These are phyloP conservation scores for Houttuynia cordata DNA, from an alignment of 164 flowering plant genomes.

Conservation along the genomic window DNA sequence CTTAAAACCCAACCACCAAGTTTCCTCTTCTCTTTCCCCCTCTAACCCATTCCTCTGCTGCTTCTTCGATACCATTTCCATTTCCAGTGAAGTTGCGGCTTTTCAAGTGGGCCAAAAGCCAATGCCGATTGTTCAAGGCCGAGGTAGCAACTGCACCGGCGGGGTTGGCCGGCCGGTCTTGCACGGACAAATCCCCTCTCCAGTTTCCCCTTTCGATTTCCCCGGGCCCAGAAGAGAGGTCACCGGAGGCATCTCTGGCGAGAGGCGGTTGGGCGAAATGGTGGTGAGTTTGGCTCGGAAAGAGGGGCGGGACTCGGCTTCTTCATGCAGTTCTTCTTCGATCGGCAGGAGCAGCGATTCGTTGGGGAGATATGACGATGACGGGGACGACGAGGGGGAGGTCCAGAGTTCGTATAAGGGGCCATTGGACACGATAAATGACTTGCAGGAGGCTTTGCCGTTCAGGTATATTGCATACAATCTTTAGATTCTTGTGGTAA, in stretches of 20 bases:
- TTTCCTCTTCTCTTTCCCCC: too few species aligned
- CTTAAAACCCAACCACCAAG: too few species aligned
- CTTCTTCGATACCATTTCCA: too few species aligned
- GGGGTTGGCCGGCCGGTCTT: neutral
- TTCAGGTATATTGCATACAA: conserved; percentile 38
- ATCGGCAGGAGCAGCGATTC: conserved; percentile 43
- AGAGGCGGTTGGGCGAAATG: neutral
- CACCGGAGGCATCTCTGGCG: neutral
- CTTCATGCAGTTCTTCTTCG: conserved; percentile 40
- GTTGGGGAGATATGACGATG: conserved; percentile 5
- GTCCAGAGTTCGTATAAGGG: conserved; percentile 56
- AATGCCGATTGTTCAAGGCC: neutral
- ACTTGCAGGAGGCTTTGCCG: conserved; percentile 54
- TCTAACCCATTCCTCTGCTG: too few species aligned
- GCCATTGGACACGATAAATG: conserved; percentile 47
- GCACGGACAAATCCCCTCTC: neutral
- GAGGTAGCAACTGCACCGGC: neutral
- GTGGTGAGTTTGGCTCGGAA: neutral
- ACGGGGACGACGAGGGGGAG: conserved; percentile 29
- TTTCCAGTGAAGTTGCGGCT: too few species aligned
- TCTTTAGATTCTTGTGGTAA: too few species aligned
- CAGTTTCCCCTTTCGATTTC: neutral
- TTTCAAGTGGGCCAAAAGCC: too few species aligned
- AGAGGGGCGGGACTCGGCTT: neutral
- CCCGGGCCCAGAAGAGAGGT: neutral